Conservation (phyloP, 2,329 filamentous ascomycete species). For the Blumeria graminis region DNA sequence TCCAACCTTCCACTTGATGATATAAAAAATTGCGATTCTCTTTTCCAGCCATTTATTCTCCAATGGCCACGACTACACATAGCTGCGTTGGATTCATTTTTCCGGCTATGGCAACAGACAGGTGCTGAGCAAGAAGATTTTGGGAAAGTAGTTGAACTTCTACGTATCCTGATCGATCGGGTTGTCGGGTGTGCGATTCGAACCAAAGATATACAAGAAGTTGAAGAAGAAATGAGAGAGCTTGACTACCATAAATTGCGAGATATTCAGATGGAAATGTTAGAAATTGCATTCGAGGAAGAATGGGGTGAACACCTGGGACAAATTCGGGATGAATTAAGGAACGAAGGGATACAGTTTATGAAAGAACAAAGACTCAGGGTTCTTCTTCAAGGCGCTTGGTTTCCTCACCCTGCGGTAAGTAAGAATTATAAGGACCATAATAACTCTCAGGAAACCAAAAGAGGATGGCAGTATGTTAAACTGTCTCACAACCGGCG, state of each 20-base stretch:
- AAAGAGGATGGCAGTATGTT: constrained; percentile 46
- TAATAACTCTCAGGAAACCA: constrained; percentile 8
- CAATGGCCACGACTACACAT: constrained; percentile 88
- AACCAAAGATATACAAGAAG: constrained; percentile 60
- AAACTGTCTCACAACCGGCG: constrained; percentile 77
- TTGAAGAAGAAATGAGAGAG: constrained; percentile 71
- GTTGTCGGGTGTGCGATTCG: constrained; percentile 63
- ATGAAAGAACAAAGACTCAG: constrained; percentile 91
- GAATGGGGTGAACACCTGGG: constrained; percentile 78
- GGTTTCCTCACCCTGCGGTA: constrained; percentile 38
- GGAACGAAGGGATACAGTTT: constrained; percentile 79
- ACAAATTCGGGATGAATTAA: constrained; percentile 76
- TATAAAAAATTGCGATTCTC: constrained; percentile 54
- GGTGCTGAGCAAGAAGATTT: constrained; percentile 71
- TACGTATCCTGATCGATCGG: constrained; percentile 74
- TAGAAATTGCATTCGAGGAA: constrained; percentile 80
- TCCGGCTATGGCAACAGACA: constrained; percentile 79
- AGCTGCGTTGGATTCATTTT: constrained; percentile 63
- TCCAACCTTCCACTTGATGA: constrained; percentile 52
- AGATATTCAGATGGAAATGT: constrained; percentile 75
- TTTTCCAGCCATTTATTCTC: constrained; percentile 68
- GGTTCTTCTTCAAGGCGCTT: constrained; percentile 67
- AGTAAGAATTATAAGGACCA: constrained; percentile 20
- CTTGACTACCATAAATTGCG: constrained; percentile 60
- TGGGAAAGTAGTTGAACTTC: constrained; percentile 74